Evolutionary conservation across 2,329 filamentous ascomycete genomes (phyloP), one percentile per base, ranked within the genome.

Genomic region (Colletotrichum ledebouriae): DNA sequence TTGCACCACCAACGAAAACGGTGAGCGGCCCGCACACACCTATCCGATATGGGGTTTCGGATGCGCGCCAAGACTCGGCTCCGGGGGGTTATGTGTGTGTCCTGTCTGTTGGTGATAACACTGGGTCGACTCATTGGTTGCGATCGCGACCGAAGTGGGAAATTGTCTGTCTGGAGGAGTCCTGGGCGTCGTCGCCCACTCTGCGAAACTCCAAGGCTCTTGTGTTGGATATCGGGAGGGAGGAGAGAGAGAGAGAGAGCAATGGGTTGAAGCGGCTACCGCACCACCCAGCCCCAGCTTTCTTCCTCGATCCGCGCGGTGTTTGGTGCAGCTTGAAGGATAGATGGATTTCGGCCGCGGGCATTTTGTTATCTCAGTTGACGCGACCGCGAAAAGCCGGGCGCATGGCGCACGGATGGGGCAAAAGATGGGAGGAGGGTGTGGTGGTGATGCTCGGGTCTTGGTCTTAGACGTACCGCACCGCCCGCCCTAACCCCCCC

Each of bases 31-130:
- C 60, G 65, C 65, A 56, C 60, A 59, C 60, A 59, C 60, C 49
- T 20, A n/a, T 12, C 42, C 33, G 65, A 68, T 68, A 68, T 55
- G 33, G 53, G 59, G 34, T 20, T 44, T 65, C 65, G 65, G 65
- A 65, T 68, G n/a, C 2, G 11, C 59, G 39, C 60, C 65, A 60
- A 47, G 44, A 63, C 64, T 44, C 50, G 52, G 39, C 37, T 20
- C 20, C 15, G 33, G 41, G 46, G 46, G 17, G n/a, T n/a, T 39
- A 3, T 25, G 25, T 5, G 25, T 25, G 29, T 29, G 7, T 29
- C 9, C 7, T 29, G 29, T 29, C 7, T 2, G 29, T 50, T 39
- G 64, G 47, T 55, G 60, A 68, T 68, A 64, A 68, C 33, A 22
- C 12, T 12, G 25, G 10, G 15, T 13, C 13, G 34, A 22, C 22